phyloP scores from a whole-genome alignment of 257 asterid genomes.

The Fraxinus pennsylvanica region DNA sequence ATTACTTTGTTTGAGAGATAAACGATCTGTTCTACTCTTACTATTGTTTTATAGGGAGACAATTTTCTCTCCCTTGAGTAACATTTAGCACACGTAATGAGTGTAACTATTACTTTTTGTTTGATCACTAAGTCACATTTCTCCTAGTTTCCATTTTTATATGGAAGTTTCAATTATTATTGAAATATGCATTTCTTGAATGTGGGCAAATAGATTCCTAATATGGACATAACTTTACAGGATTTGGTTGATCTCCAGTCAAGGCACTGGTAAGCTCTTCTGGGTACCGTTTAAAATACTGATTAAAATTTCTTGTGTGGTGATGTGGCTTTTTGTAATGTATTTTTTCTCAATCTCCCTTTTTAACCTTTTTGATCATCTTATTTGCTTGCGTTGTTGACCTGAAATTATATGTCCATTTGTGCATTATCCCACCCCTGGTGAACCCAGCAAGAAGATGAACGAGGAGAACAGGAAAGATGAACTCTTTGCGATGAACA shows the following conservation, averaged over 20 bases:
- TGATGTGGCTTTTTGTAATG: not conserved
- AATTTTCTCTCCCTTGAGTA: conserved; percentile 10
- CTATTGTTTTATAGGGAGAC: not conserved
- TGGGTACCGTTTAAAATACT: conserved; percentile 8
- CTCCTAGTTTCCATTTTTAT: not conserved
- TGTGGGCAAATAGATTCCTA: conserved; percentile 18
- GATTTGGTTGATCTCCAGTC: conserved; percentile 42
- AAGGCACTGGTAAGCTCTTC: conserved; percentile 39
- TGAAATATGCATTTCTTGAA: conserved; percentile 6
- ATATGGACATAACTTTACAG: conserved; percentile 38
- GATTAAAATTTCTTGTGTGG: conserved; percentile 4
- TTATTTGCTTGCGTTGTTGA: not conserved
- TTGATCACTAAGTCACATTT: conserved; percentile 7
- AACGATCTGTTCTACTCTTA: not conserved
- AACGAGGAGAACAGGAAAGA: not conserved
- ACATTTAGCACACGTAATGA: conserved; percentile 22
- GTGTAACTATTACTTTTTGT: conserved; percentile 4
- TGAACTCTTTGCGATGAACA: not conserved
- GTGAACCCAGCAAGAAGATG: conserved; percentile 4
- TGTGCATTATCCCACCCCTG: conserved; percentile 6
- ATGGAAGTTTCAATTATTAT: conserved; percentile 1
- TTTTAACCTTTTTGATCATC: conserved; percentile 5
- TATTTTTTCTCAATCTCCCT: conserved; percentile 17
- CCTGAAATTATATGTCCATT: not conserved
- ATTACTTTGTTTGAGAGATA: not conserved